A percentile compares a stretch with the other conserved stretches of the same genome.
Evolutionary conservation across 2,329 filamentous ascomycete genomes (phyloP).

Genomic region (Penicillium janthinellum): DNA sequence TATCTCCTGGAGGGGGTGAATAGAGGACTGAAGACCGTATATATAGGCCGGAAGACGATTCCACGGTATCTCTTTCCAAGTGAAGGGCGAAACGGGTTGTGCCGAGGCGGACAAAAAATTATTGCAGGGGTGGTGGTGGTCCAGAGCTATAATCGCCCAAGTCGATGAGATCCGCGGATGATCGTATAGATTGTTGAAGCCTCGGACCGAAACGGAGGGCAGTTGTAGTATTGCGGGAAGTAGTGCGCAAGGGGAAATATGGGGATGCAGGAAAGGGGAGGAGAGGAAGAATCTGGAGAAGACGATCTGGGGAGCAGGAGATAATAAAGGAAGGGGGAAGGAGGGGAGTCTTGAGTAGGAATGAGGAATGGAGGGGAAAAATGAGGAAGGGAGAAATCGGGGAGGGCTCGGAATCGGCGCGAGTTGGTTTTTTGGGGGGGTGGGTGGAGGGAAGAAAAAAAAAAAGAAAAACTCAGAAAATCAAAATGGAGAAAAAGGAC

Average conservation of each 20-base stretch:
- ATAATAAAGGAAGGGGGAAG: slow-evolving; percentile 24
- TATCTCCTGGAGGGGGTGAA: slow-evolving; percentile 11
- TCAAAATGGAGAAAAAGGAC: slow-evolving; percentile 22
- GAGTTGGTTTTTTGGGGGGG: slow-evolving; percentile 13
- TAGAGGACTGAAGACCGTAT: slow-evolving; percentile 18
- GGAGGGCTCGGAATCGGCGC: slow-evolving; percentile 29
- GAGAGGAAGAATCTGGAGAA: slow-evolving; percentile 27
- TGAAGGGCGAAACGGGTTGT: neutral
- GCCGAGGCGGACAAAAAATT: slow-evolving; percentile 5
- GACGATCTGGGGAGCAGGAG: slow-evolving; percentile 32
- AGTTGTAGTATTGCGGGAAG: neutral
- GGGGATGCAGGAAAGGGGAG: slow-evolving; percentile 9
- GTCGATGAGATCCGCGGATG: slow-evolving; percentile 33
- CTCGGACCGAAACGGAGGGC: neutral
- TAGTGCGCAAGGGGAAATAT: slow-evolving; percentile 2
- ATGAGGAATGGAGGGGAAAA: slow-evolving; percentile 32
- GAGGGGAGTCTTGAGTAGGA: slow-evolving; percentile 7
- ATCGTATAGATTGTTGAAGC: slow-evolving; percentile 2
- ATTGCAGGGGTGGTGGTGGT: slow-evolving; percentile 20
- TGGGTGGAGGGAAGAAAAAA: slow-evolving; percentile 21
- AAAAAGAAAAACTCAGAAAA: slow-evolving; percentile 24
- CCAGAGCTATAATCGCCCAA: slow-evolving; percentile 28
- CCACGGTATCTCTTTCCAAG: neutral
- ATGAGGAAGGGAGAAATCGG: slow-evolving; percentile 30
- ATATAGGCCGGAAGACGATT: slow-evolving; percentile 18